phyloP scores from a whole-genome alignment of 305 asterid species.

The Petunia hybrid region DNA sequence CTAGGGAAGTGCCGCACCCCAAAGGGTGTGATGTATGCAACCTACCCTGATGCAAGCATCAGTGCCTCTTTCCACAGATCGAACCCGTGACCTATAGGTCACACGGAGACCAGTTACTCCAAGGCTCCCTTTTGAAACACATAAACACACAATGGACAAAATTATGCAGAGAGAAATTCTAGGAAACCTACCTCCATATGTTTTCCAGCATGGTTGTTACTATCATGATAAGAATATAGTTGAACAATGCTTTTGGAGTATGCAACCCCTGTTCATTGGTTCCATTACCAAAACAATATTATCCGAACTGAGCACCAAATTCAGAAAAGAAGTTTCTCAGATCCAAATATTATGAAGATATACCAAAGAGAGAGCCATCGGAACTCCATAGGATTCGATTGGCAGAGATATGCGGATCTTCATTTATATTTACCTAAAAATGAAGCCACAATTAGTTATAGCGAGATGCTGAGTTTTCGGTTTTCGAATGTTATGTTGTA shows the following conservation, averaged over 20 bases:
- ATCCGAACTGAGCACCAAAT: neutral
- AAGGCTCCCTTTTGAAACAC: too few relatives aligned
- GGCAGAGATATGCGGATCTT: constrained; percentile 46
- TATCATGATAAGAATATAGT: constrained; percentile 46
- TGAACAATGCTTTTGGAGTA: constrained; percentile 52
- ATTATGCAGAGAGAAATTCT: constrained; percentile 27
- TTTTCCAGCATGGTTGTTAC: constrained; percentile 42
- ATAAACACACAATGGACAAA: neutral
- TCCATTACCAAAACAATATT: constrained; percentile 15
- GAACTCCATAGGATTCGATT: constrained; percentile 67
- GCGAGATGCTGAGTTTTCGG: neutral
- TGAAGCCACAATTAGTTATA: neutral
- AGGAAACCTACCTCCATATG: constrained; percentile 54
- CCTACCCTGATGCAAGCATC: too few relatives aligned
- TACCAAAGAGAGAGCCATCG: constrained; percentile 68
- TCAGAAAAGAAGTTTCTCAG: constrained; percentile 19
- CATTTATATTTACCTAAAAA: constrained; percentile 51
- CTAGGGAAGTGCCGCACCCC: too few relatives aligned
- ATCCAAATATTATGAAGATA: constrained; percentile 29
- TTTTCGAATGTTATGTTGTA: constrained; percentile 20
- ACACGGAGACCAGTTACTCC: too few relatives aligned
- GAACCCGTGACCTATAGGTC: too few relatives aligned
- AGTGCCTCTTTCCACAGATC: too few relatives aligned
- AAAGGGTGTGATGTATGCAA: too few relatives aligned
- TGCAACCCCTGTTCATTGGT: constrained; percentile 60